Base-by-base conservation (phyloP, 495 filamentous ascomycete species). In the Bathelium albidoporum region DNA sequence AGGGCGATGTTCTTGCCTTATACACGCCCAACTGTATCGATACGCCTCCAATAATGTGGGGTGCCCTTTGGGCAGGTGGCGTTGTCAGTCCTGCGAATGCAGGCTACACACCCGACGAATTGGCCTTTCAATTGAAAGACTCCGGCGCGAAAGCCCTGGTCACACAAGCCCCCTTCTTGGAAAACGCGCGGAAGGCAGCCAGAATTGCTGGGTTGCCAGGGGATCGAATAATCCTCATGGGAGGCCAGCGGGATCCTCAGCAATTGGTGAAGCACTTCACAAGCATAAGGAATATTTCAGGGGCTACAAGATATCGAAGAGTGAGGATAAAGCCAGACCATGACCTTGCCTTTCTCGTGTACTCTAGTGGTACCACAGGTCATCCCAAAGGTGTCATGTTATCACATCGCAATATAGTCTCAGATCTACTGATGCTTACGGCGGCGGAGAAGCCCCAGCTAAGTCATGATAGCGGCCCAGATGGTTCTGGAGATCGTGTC, bases 301-400 rank as follows among this genome's bases (percentile, higher is more conserved):
- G 82, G 0, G 76, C 79, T 2, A 73, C 73, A n/a, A 69, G 74
- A 55, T 78, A 76, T 62, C 75, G 80, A 39, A 76, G 75, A 61
- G 74, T 77, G 45, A 78, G 79, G 62, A 62, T 83, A 26, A 74
- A 84, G 62, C 79, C 83, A 0, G 75, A 77, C 55, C 79, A 82
- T 62, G 87, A 89, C 65, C 59, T 85, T 14, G 83, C 84, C 18
- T 89, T 88, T 68, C 73, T 90, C 59, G 79, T 94, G 65, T 97
- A 96, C 74, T 88, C 83, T 34, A 90, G 86, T 36, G 93, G 93
- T n/a, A 97, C 93, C 0, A 96, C 92, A 0, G 93, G 93, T 16
- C 74, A 89, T 61, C 92, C 94, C 1, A 97, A 97, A 75, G 93
- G 93, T 20, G 93, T 96, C n/a, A 89, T 89, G 84, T 76, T 97